These are phyloP conservation scores for Talaromyces atroroseus DNA, from an alignment of 2,329 filamentous ascomycete genomes.

Conservation along the genomic window DNA sequence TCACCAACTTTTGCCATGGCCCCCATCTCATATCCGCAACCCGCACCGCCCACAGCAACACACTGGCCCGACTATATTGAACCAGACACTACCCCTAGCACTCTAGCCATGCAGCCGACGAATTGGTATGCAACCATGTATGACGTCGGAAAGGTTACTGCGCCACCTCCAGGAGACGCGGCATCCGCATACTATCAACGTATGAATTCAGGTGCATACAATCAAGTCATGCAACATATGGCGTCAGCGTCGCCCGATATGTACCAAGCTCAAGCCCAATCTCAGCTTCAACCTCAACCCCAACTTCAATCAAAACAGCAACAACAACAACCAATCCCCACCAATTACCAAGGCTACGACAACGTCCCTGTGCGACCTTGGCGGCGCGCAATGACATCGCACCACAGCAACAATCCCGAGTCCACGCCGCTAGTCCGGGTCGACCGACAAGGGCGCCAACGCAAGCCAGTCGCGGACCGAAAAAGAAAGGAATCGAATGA, in stretches of 20 bases:
- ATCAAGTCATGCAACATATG: constrained; percentile 22
- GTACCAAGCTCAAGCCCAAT: constrained; percentile 15
- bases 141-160: background rate
- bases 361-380: constrained; percentile 19
- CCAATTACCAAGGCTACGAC: constrained; percentile 5
- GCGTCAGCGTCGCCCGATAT: constrained; percentile 19
- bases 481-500: constrained; percentile 12
- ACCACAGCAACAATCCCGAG: constrained; percentile 18
- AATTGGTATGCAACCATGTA: constrained; percentile 9
- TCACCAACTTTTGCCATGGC: constrained; percentile 8
- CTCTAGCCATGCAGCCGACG: constrained; percentile 15
- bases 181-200: constrained; percentile 22
- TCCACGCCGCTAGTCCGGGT: constrained; percentile 15
- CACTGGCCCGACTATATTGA: constrained; percentile 22
- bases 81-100: constrained; percentile 17
- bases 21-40: constrained; percentile 9
- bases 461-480: constrained; percentile 15
- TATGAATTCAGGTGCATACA: constrained; percentile 21
- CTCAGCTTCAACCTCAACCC: background rate
- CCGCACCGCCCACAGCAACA: constrained; percentile 20
- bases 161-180: constrained; percentile 9
- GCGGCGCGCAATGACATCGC: constrained; percentile 25
- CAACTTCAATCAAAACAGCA: background rate
- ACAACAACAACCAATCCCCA: background rate
- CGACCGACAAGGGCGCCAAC: constrained; percentile 18